A percentile compares a stretch with the other conserved stretches of the same genome.
Conservation (phyloP, 1,139 yeast species). For the Dujonia santamariae region DNA sequence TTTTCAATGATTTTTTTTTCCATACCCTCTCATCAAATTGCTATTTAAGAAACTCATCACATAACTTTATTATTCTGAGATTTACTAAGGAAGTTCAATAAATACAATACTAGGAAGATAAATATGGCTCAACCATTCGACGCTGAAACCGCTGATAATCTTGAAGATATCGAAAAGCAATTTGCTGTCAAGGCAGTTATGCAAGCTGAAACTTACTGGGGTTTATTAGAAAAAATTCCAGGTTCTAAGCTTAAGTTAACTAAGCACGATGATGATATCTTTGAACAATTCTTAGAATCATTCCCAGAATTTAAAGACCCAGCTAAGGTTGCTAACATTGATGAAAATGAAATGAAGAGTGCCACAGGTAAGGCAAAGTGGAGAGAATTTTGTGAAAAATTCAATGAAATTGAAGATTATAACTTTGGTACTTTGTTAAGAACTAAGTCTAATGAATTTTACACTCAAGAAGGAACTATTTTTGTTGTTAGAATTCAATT, state of each 20-base stretch:
- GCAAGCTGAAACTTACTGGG: slow-evolving; percentile 96
- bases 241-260: slow-evolving; percentile 81
- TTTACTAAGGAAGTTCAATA: not conserved
- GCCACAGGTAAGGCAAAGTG: slow-evolving; percentile 80
- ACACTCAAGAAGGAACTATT: slow-evolving; percentile 79
- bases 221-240: slow-evolving; percentile 64
- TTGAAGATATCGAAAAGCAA: slow-evolving; percentile 82
- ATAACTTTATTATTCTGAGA: not conserved
- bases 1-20: not conserved
- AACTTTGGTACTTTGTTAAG: slow-evolving; percentile 95
- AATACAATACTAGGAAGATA: not conserved
- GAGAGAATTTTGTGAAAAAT: slow-evolving; percentile 84
- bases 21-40: not conserved
- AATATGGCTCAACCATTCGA: slow-evolving; percentile 29
- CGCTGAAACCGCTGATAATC: slow-evolving; percentile 58
- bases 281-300: slow-evolving; percentile 58
- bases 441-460: slow-evolving; percentile 65
- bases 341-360: slow-evolving; percentile 82
- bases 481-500: slow-evolving; percentile 93
- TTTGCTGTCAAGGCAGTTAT: slow-evolving; percentile 97
- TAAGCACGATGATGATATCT: slow-evolving; percentile 79
- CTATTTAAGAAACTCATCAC: not conserved
- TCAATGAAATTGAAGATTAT: slow-evolving; percentile 83
- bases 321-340: slow-evolving; percentile 51
- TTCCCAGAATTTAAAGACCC: slow-evolving; percentile 83